A percentile compares a stretch with the other conserved stretches of the same genome.
Evolutionary conservation across 352 stramenopile genomes (phyloP).

Genomic region (Phytophthora cryptogea): DNA sequence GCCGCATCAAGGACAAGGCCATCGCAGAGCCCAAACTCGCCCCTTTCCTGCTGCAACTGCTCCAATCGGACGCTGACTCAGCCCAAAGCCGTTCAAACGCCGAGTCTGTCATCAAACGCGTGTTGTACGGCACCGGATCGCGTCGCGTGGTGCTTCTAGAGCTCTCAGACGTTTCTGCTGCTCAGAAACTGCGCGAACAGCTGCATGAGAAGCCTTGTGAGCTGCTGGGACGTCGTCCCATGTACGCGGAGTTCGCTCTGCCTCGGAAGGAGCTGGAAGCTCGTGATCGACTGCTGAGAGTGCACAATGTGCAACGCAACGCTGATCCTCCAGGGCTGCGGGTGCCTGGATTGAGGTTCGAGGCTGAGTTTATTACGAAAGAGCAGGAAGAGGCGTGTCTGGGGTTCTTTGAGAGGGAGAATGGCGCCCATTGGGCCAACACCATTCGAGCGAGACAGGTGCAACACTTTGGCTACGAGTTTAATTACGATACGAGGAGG

Average conservation of each 20-base stretch:
- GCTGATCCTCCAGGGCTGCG: constrained; percentile 40
- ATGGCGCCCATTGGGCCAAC: constrained; percentile 58
- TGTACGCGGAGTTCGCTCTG: constrained; percentile 81
- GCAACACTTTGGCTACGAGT: constrained; percentile 89
- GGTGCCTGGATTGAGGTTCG: constrained; percentile 67
- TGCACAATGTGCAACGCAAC: constrained; percentile 61
- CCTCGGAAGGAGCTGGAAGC: constrained; percentile 69
- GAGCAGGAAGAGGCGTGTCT: constrained; percentile 62
- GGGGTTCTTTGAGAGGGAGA: constrained; percentile 61
- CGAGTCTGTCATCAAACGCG: constrained; percentile 37
- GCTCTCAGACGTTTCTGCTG: constrained; percentile 15
- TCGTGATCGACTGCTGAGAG: constrained; percentile 58
- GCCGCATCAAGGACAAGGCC: constrained; percentile 57
- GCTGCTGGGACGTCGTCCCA: constrained; percentile 52
- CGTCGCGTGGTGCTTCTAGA: constrained; percentile 57
- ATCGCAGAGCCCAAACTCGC: constrained; percentile 56
- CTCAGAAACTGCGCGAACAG: constrained; percentile 36
- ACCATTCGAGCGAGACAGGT: constrained; percentile 85
- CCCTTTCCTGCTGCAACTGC: constrained; percentile 46
- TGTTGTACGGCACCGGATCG: constrained; percentile 65
- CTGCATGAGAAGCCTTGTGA: constrained; percentile 68
- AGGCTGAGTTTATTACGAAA: constrained; percentile 67
- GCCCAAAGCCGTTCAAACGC: not conserved
- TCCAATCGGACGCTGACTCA: constrained; percentile 8
- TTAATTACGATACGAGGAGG: constrained; percentile 83